Evolutionary conservation across 1,139 yeast genomes (phyloP), one percentile per base, ranked within the genome.

Genomic region (Suhomyces choctaworum): DNA sequence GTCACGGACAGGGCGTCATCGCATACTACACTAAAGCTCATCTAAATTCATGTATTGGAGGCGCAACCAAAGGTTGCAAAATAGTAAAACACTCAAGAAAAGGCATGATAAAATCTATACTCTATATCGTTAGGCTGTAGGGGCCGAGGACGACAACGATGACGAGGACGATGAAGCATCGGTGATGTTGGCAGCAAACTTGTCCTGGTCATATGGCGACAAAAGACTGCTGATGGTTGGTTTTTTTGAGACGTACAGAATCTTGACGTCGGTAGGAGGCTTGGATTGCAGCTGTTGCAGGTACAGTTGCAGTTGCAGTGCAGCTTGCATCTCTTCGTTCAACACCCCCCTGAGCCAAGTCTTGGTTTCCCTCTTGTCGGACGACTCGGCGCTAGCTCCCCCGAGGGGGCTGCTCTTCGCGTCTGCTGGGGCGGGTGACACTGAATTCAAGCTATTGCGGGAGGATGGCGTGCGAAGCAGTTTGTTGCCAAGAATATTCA

Each of bases 141-240:
- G 39, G 5, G 38, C 28, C 8, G 34, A 24, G 7, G 34, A 31
- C 16, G 39, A 24, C 23, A 27, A 32, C 8, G 36, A 36, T n/a
- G 36, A 32, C n/a, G 29, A n/a, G 16, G 27, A 19, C 11, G 36
- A 30, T 7, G 31, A 29, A 10, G 26, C 31, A 6, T 31, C 31
- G 22, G 30, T 32, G 15, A 30, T 34, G 4, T 17, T 22, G 22
- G 27, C 38, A 7, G 56, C 44, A 34, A 55, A 54, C 21, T 42
- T 46, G 28, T 50, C 56, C 19, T 51, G 51, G 25, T 55, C 54
- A 35, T 51, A 48, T 6, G 63, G 66, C 10, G 66, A 60, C 34
- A 66, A 46, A 34, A 66, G 52, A 47, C 57, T 62, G 38, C 62
- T 53, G 26, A 66, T 64, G n/a, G 70, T 60, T 2, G 69, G 70